Base-by-base conservation (phyloP, 148 eudicot genomes). In the Silene latifolia region DNA sequence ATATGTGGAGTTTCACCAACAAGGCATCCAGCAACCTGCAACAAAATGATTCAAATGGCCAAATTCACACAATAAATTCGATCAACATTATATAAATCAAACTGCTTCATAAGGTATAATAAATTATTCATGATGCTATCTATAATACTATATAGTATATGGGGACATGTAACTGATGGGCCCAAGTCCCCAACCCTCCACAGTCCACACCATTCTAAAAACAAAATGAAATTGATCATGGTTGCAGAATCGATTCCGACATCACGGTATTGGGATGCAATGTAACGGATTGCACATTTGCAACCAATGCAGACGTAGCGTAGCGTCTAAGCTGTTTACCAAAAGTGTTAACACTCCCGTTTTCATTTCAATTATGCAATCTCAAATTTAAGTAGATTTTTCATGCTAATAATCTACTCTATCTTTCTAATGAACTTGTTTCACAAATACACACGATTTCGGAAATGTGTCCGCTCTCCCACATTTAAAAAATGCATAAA, bases 1-100 rank as follows among this genome's bases (percentile, higher is more conserved):
- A 92, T 90, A 75, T 96, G 98, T 72, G 99, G 92, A 70, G 91
- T 84, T 72, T 87, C 97, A 19, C 97, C 91, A 76, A 93, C 91
- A 63, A 96, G 83, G 65, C 98, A 91, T 59, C 93, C 91, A 74
- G 93, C 96, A 57, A 95, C 94, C 99, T 92, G 79, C 27, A 65
- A 39, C 47, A 71, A 32, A 19, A 23, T 48, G 73, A 67, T 42
- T 67, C 54, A 73, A 39, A 61, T 54, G 20, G 17, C 17, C 44
- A 70, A 48, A 70, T 39, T 70, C n/a, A n/a, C 44, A 23, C 29
- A 53, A 15, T 39, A 17, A 14, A 20, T 4, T 69, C 17, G 2
- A 5, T 65, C 7, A 29, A 56, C 18, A 9, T 23, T 3, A 57
- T 39, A 15, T 57, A 8, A 32, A 15, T 27, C 32, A 75, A 54